A percentile compares a stretch with the other conserved stretches of the same genome.
Conservation (phyloP, 2,329 filamentous ascomycete genomes). For the Emmonsiellopsis sp. region DNA sequence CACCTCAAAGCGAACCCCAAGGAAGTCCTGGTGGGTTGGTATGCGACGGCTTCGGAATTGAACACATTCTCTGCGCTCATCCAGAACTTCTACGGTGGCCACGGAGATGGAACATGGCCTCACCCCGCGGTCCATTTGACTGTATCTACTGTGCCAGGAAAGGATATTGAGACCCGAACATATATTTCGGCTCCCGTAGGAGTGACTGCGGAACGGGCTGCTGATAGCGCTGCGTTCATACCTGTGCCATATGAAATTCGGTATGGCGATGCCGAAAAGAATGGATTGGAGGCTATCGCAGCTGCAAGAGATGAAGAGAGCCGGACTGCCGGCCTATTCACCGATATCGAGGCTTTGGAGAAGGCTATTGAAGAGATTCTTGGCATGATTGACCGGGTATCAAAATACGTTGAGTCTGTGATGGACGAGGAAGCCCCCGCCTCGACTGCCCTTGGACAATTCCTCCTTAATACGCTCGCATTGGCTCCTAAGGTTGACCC, state of each 20-base stretch:
- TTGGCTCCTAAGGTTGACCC: slow-evolving; percentile 91
- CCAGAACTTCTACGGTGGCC: slow-evolving; percentile 98
- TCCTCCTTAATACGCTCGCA: slow-evolving; percentile 85
- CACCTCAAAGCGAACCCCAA: slow-evolving; percentile 90
- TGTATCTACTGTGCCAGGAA: slow-evolving; percentile 77
- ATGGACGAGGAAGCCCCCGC: slow-evolving; percentile 80
- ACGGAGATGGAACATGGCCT: slow-evolving; percentile 93
- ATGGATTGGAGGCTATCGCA: slow-evolving; percentile 72
- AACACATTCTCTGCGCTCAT: slow-evolving; percentile 98
- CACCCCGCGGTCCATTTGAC: slow-evolving; percentile 97
- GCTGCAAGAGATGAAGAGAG: slow-evolving; percentile 70
- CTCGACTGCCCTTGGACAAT: slow-evolving; percentile 86
- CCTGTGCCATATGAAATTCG: slow-evolving; percentile 92
- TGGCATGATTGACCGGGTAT: slow-evolving; percentile 80
- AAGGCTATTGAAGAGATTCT: slow-evolving; percentile 79
- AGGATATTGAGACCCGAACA: slow-evolving; percentile 79
- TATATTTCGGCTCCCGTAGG: slow-evolving; percentile 96
- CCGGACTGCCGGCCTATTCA: slow-evolving; percentile 62
- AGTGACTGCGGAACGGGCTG: slow-evolving; percentile 86
- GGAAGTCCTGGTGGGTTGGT: slow-evolving; percentile 94
- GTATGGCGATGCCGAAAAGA: slow-evolving; percentile 71
- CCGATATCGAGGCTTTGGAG: slow-evolving; percentile 84
- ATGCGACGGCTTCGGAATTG: slow-evolving; percentile 90
- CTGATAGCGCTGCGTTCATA: slow-evolving; percentile 94
- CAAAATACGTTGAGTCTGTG: slow-evolving; percentile 84